Evolutionary conservation across 345 rosid species (phyloP).

Genomic region (Lepidium didymum): DNA sequence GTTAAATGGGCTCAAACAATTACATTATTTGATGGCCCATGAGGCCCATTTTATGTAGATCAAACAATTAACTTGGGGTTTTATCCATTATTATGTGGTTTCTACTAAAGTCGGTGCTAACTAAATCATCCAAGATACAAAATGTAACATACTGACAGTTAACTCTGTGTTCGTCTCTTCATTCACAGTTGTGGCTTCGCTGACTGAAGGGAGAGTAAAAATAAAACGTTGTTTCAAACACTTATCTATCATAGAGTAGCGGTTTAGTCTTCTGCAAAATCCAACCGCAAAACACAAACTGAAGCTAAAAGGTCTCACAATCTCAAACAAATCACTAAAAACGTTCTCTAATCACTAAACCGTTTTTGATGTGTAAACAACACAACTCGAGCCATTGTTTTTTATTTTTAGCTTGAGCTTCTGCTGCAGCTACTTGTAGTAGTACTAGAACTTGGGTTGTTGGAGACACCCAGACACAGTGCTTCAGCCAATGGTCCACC

Average conservation of each 20-base stretch:
- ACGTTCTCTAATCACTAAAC: constrained; percentile 1
- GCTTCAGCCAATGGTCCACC: constrained; percentile 52
- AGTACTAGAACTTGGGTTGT: constrained; percentile 24
- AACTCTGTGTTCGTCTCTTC: no score
- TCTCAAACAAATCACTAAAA: not conserved
- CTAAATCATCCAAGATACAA: no score
- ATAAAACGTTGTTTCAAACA: not conserved
- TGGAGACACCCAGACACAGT: constrained; percentile 35
- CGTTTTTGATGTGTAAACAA: not conserved
- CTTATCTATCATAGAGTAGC: not conserved
- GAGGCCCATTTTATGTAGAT: no score
- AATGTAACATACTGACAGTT: no score
- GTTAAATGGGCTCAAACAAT: no score
- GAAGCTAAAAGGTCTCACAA: not conserved
- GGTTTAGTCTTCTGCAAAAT: constrained; percentile 6
- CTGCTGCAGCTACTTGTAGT: constrained; percentile 31
- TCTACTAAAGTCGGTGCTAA: no score
- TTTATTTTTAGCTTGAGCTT: constrained; percentile 12
- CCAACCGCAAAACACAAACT: not conserved
- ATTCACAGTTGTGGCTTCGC: no score
- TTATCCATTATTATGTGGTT: no score
- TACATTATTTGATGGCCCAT: no score
- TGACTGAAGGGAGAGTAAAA: not conserved
- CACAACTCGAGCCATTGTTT: not conserved
- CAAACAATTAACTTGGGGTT: no score